Conservation (phyloP, 2,329 filamentous ascomycete genomes). For the Fusarium sp. region DNA sequence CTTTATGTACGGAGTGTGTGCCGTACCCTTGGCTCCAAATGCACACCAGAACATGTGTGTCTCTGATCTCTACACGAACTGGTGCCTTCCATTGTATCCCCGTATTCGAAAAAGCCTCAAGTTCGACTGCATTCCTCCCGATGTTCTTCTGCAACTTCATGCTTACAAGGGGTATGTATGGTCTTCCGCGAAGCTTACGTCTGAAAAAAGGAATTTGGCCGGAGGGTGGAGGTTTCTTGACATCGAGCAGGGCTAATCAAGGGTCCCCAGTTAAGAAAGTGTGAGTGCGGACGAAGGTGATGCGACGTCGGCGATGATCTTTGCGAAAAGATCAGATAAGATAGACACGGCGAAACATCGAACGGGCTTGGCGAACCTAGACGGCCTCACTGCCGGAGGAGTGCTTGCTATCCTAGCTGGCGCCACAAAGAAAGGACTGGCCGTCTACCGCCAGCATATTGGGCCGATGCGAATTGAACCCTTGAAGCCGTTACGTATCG, state of each 20-base stretch:
- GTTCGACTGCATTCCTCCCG: background rate
- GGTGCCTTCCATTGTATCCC: background rate
- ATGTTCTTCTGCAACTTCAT: constrained; percentile 16
- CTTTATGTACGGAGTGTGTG: constrained; percentile 1
- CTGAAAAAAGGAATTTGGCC: constrained; percentile 17
- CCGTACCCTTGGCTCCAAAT: background rate
- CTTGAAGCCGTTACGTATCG: constrained; percentile 34
- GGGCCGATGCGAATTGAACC: constrained; percentile 23
- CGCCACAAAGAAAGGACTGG: constrained; percentile 11
- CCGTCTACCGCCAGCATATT: constrained; percentile 14
- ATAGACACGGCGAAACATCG: constrained; percentile 27
- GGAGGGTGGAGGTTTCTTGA: constrained; percentile 34
- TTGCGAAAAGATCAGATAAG: constrained; percentile 46
- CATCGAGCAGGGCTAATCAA: constrained; percentile 23
- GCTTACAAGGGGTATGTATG: constrained; percentile 32
- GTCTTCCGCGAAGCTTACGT: constrained; percentile 23
- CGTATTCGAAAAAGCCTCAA: background rate
- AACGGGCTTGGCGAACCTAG: constrained; percentile 21
- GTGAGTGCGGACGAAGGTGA: constrained; percentile 24
- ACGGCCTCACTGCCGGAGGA: constrained; percentile 31
- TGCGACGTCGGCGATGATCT: constrained; percentile 59
- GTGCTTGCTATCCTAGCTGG: constrained; percentile 18
- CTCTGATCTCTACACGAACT: background rate
- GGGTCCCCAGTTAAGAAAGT: constrained; percentile 23
- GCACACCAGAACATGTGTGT: background rate